Evolutionary conservation across 1,139 yeast species (phyloP).

Genomic region (Hansenula lynferdii): DNA sequence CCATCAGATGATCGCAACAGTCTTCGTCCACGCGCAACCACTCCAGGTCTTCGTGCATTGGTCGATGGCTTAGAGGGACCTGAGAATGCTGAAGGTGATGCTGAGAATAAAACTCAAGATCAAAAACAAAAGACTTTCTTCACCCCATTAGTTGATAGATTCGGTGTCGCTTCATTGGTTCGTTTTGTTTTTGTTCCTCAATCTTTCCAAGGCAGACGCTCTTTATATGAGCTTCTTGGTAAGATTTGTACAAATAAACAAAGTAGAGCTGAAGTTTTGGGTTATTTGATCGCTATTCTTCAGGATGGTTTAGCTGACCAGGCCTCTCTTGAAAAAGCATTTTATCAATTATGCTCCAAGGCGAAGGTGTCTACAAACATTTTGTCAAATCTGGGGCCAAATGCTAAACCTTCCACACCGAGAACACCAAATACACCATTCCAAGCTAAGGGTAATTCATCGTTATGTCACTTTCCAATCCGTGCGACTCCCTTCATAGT

Average conservation of each 20-base stretch:
- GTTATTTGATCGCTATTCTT: conserved; percentile 60
- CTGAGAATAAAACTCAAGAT: conserved; percentile 19
- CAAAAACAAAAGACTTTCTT: conserved; percentile 39
- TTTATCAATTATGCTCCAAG: conserved; percentile 45
- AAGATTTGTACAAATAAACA: conserved; percentile 74
- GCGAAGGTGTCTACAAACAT: conserved; percentile 22
- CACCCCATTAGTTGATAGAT: conserved; percentile 68
- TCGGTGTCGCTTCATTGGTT: conserved; percentile 71
- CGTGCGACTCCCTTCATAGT: conserved; percentile 67
- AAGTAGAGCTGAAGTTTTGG: conserved; percentile 73
- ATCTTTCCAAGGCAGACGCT: conserved; percentile 57
- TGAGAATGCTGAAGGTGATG: conserved; percentile 21
- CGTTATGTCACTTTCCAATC: conserved; percentile 40
- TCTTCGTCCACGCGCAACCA: too few species aligned
- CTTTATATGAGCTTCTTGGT: conserved; percentile 61
- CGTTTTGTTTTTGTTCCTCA: conserved; percentile 75
- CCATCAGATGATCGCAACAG: too few species aligned
- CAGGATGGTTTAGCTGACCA: conserved; percentile 70
- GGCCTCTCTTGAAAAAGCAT: conserved; percentile 61
- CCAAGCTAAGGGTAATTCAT: conserved; percentile 12
- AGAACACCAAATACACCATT: conserved; percentile 11
- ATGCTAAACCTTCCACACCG: conserved; percentile 23
- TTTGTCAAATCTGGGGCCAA: conserved; percentile 3
- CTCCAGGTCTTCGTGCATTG: too few species aligned
- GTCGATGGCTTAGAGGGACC: too few species aligned